Percentiles rank a stretch among this genome's conserved stretches.
phyloP scores from a whole-genome alignment of 768 basidiomycete genomes.

The Udeniomyces megalosporus region DNA sequence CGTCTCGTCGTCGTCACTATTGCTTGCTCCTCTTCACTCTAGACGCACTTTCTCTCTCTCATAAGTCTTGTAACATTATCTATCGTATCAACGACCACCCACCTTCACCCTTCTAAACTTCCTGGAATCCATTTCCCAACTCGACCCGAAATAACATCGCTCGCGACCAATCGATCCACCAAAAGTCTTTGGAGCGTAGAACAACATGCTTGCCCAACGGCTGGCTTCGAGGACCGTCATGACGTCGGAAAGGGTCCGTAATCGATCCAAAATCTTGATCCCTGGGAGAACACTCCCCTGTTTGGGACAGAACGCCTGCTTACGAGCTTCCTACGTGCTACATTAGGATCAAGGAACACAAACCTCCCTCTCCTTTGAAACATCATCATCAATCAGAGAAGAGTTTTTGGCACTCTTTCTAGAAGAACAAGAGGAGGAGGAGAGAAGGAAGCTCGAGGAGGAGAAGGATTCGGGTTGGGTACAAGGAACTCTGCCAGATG shows the following conservation, averaged over 20 bases:
- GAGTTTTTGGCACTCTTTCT: slow-evolving; percentile 2
- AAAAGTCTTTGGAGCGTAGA: too few species aligned
- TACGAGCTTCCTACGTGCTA: not conserved
- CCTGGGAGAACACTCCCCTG: not conserved
- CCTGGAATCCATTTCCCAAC: not conserved
- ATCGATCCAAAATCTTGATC: not conserved
- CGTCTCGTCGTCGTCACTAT: too few species aligned
- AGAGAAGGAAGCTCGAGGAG: not conserved
- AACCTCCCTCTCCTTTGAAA: slow-evolving; percentile 13
- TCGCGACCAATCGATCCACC: not conserved
- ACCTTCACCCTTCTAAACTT: not conserved
- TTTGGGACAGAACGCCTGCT: not conserved
- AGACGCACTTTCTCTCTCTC: too few species aligned
- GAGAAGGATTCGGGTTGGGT: not conserved
- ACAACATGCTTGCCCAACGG: slow-evolving; percentile 6
- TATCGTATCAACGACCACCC: too few species aligned
- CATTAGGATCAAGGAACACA: slow-evolving; percentile 8
- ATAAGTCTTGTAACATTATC: too few species aligned
- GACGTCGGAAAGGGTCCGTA: not conserved
- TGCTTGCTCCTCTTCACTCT: too few species aligned
- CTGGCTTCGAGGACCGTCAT: slow-evolving; percentile 6
- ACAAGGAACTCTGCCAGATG: not conserved
- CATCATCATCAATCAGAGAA: slow-evolving; percentile 11
- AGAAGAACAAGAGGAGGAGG: slow-evolving; percentile 14
- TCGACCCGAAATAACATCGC: not conserved